Evolutionary conservation across 805 yeast species (phyloP).

Genomic region (Cephaloascus fragrans): DNA sequence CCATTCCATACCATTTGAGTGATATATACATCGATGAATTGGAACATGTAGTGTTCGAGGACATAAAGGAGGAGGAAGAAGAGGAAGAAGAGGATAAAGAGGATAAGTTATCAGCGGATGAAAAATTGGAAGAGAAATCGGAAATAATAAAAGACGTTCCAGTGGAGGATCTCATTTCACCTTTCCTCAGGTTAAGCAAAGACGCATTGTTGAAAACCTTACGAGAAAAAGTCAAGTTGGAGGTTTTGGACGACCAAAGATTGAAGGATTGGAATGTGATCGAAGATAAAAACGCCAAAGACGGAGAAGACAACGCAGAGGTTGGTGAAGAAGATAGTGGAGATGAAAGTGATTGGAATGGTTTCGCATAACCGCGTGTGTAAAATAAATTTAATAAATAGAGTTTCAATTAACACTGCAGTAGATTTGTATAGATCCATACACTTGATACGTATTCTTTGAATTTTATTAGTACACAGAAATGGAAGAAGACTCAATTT

Average conservation of each 20-base stretch:
- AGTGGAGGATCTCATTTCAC: slow-evolving; percentile 41
- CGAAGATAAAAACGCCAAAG: slow-evolving; percentile 10
- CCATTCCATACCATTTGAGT: slow-evolving; percentile 74
- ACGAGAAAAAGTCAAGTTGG: slow-evolving; percentile 54
- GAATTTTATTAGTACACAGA: too few relatives aligned
- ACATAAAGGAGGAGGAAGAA: slow-evolving; percentile 33
- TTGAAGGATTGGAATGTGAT: slow-evolving; percentile 55
- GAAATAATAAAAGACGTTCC: slow-evolving; percentile 40
- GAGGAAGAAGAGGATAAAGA: slow-evolving; percentile 33
- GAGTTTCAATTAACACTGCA: too few relatives aligned
- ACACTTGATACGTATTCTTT: too few relatives aligned
- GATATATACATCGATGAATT: slow-evolving; percentile 83
- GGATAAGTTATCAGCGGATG: slow-evolving; percentile 11
- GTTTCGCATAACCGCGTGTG: not conserved
- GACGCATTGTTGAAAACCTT: slow-evolving; percentile 51
- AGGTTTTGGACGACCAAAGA: slow-evolving; percentile 56
- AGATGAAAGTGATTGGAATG: not conserved
- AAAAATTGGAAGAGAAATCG: slow-evolving; percentile 13
- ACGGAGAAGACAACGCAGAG: slow-evolving; percentile 6
- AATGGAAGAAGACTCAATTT: too few relatives aligned
- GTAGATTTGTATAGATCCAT: too few relatives aligned
- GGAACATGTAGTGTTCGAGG: slow-evolving; percentile 51
- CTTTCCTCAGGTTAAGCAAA: slow-evolving; percentile 44
- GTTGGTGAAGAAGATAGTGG: slow-evolving; percentile 6
- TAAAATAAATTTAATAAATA: too few relatives aligned